Base-by-base conservation (phyloP, 2,329 filamentous ascomycete genomes). In the Didymella keratinophila region DNA sequence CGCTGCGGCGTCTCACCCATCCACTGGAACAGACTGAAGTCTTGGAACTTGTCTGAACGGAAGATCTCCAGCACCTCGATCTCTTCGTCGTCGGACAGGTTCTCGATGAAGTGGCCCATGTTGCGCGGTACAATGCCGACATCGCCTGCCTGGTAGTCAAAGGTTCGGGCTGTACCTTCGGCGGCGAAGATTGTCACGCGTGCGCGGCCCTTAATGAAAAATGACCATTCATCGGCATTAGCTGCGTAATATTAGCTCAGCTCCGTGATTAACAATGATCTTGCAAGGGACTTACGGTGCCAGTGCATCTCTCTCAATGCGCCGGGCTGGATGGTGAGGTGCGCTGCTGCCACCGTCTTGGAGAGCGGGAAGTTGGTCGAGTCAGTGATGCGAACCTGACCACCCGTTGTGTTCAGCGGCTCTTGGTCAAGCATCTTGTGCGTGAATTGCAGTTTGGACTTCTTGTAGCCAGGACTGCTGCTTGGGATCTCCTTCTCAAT, bases 21-120 rank as follows among this genome's bases (percentile, higher is more conserved):
- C 89, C 89, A 92, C 78, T 91, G 87, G 77, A 90, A 90, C 18
- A 91, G 79, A 0, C 86, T 89, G 66, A 92, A 90, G 71, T 92
- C 89, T 62, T 87, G 81, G 71, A 92, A 93, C 72, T 87, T 82
- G 64, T 90, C 86, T 0, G 88, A 84, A 48, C 87, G 82, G 78
- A 93, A 90, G 16, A 93, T 87, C 76, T 93, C 90, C 11, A 93
- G 79, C 75, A 93, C 89, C 71, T 91, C 87, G 2, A 93, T 77
- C 18, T 89, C 85, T 73, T 92, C 89, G 47, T 90, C 86, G n/a
- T 89, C 87, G 39, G 80, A 82, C 5, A 91, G 86, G 67, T 93
- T 93, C 81, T 94, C 90, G 52, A 94, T 89, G 71, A 92, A 93
- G 71, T 93, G 90, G 3, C 89, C 90, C 83, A 90, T 91, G 71